Evolutionary conservation across 495 filamentous ascomycete genomes (phyloP).

Genomic region (Thermochaetoides thermophila): DNA sequence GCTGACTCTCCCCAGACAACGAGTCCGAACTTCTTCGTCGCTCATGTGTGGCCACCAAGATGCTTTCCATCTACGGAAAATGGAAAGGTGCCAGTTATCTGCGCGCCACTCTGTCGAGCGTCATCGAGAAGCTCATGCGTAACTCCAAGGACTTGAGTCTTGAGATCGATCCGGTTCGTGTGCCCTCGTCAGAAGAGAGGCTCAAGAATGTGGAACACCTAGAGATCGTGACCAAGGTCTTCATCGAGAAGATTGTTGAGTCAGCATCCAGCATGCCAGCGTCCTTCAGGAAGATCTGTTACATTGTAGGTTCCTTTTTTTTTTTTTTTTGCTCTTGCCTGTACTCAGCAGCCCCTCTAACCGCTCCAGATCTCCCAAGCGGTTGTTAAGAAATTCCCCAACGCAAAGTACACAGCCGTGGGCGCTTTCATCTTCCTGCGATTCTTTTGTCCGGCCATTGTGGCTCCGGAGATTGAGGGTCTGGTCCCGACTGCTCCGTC

Average conservation of each 20-base stretch:
- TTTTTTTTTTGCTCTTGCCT: no score
- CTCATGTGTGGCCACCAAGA: conserved; percentile 53
- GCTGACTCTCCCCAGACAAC: conserved; percentile 28
- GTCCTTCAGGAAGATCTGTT: conserved; percentile 50
- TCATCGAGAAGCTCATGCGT: conserved; percentile 43
- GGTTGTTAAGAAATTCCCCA: conserved; percentile 43
- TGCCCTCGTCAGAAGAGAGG: conserved; percentile 40
- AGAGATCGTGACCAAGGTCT: conserved; percentile 45
- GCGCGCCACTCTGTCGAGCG: conserved; percentile 46
- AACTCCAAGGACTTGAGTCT: conserved; percentile 47
- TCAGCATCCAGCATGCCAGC: conserved; percentile 43
- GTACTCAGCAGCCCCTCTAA: no score
- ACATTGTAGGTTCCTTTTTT: conserved; percentile 28
- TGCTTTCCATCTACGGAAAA: conserved; percentile 51
- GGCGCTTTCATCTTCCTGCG: conserved; percentile 55
- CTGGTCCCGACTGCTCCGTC: conserved; percentile 40
- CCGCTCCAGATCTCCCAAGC: conserved; percentile 43
- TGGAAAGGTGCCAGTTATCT: conserved; percentile 52
- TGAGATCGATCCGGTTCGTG: conserved; percentile 46
- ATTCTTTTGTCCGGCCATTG: conserved; percentile 56
- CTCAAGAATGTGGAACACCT: conserved; percentile 46
- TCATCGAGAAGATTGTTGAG: conserved; percentile 50
- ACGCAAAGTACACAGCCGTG: conserved; percentile 57
- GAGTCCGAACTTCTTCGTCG: conserved; percentile 47
- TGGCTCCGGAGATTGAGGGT: conserved; percentile 49